Conservation (phyloP, 2,329 filamentous ascomycete species). For the Phyllosticta capitalensis region DNA sequence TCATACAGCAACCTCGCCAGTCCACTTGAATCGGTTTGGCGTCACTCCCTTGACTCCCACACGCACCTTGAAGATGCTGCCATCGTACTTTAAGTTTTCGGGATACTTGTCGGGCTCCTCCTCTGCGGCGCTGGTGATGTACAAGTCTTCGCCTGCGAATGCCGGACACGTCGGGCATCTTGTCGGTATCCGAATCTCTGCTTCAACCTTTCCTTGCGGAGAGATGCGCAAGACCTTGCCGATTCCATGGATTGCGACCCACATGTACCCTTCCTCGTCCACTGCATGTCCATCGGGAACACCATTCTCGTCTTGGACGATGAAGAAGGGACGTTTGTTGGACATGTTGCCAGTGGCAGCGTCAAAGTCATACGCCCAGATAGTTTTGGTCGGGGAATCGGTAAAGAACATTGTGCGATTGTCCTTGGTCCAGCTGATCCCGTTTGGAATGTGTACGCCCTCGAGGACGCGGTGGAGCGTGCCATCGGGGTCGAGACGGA, state of each 20-base stretch:
- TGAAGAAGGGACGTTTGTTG: conserved; percentile 64
- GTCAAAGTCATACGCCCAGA: conserved; percentile 69
- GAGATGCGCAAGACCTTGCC: conserved; percentile 65
- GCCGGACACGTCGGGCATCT: conserved; percentile 70
- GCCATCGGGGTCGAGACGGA: conserved; percentile 57
- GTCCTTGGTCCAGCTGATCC: conserved; percentile 69
- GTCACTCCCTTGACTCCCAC: conserved; percentile 57
- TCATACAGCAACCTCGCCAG: not conserved
- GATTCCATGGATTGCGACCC: conserved; percentile 79
- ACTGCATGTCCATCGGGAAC: conserved; percentile 77
- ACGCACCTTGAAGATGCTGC: conserved; percentile 64
- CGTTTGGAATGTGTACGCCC: conserved; percentile 70
- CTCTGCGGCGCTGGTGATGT: conserved; percentile 71
- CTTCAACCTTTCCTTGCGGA: conserved; percentile 59
- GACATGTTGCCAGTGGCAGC: conserved; percentile 52
- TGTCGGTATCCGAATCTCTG: conserved; percentile 67
- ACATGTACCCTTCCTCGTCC: conserved; percentile 76
- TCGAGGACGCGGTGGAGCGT: conserved; percentile 51
- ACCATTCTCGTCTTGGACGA: conserved; percentile 43
- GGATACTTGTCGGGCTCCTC: conserved; percentile 54
- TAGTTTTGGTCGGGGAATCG: conserved; percentile 60
- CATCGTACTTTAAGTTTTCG: conserved; percentile 54
- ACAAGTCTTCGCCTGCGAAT: conserved; percentile 65
- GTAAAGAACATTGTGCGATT: conserved; percentile 72
- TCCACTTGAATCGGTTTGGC: conserved; percentile 23